Evolutionary conservation across 1,139 yeast species (phyloP).

Genomic region (Pichia sp.): DNA sequence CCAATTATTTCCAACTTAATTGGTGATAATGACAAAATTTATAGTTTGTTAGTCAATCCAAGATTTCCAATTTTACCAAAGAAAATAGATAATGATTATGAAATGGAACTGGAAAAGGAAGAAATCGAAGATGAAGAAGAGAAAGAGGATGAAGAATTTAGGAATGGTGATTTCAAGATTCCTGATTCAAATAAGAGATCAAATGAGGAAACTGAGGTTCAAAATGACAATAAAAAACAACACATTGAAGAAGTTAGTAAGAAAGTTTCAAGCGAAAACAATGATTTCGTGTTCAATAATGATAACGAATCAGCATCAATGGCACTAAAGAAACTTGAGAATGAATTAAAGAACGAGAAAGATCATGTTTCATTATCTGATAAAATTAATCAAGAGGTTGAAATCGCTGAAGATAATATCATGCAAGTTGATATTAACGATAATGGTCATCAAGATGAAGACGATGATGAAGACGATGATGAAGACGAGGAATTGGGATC

Average conservation of each 20-base stretch:
- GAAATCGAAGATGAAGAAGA: slow-evolving; percentile 11
- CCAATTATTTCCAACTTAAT: slow-evolving; percentile 58
- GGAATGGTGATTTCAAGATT: background rate
- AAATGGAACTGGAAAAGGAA: slow-evolving; percentile 11
- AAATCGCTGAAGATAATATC: slow-evolving; percentile 1
- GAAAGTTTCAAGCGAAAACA: slow-evolving; percentile 7
- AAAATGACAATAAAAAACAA: background rate
- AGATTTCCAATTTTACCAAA: slow-evolving; percentile 55
- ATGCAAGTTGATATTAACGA: background rate
- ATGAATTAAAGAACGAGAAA: slow-evolving; percentile 4
- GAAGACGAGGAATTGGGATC: slow-evolving; percentile 25
- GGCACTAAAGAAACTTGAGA: slow-evolving; percentile 7
- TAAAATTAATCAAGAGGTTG: background rate
- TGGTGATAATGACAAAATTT: slow-evolving; percentile 33
- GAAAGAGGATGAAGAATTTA: slow-evolving; percentile 2
- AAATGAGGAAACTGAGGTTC: slow-evolving; percentile 6
- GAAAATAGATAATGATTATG: slow-evolving; percentile 18
- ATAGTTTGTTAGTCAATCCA: slow-evolving; percentile 64
- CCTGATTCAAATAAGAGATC: slow-evolving; percentile 1
- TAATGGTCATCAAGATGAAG: background rate
- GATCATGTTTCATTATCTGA: background rate
- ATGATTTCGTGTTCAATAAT: slow-evolving; percentile 15
- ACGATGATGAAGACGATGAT: slow-evolving; percentile 4
- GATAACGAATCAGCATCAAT: slow-evolving; percentile 2
- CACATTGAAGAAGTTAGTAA: slow-evolving; percentile 7